Evolutionary conservation across 352 stramenopile species (phyloP).

Genomic region (Phytopythium helicoides): DNA sequence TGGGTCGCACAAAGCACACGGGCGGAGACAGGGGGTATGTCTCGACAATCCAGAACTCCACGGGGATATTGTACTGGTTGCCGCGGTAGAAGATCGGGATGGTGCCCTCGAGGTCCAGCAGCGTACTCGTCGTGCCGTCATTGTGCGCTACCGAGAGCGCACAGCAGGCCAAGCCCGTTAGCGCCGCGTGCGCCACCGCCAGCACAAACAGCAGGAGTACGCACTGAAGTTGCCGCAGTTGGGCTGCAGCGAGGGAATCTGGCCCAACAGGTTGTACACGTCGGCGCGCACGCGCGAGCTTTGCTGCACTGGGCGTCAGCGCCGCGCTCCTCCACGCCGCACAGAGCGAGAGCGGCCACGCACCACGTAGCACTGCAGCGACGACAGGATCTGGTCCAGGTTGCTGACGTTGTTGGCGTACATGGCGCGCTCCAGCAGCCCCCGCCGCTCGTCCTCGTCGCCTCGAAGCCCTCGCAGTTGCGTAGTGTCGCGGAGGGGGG

Average conservation of each 20-base stretch:
- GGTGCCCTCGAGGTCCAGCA: constrained; percentile 85
- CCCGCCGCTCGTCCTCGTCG: too few species aligned
- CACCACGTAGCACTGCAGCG: constrained; percentile 79
- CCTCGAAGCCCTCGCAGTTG: too few species aligned
- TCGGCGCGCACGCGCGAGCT: constrained; percentile 78
- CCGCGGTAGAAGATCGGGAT: constrained; percentile 89
- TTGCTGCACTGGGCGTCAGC: constrained; percentile 41
- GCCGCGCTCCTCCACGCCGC: too few species aligned
- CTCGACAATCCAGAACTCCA: constrained; percentile 88
- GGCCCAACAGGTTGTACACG: constrained; percentile 80
- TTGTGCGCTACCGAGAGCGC: constrained; percentile 66
- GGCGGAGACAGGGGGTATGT: constrained; percentile 78
- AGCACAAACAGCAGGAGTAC: too few species aligned
- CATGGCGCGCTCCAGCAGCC: too few species aligned
- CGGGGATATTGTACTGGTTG: constrained; percentile 91
- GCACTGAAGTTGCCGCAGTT: constrained; percentile 84
- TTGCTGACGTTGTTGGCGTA: constrained; percentile 87
- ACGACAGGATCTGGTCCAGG: constrained; percentile 86
- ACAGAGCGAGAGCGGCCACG: constrained; percentile 5
- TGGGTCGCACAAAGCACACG: constrained; percentile 87
- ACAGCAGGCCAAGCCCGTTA: too few species aligned
- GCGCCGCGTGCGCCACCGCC: too few species aligned
- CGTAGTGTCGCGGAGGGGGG: too few species aligned
- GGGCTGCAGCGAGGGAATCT: constrained; percentile 84
- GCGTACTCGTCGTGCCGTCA: constrained; percentile 80